Evolutionary conservation across 805 yeast species (phyloP).

Genomic region (Blastobotrys mokoenaii): DNA sequence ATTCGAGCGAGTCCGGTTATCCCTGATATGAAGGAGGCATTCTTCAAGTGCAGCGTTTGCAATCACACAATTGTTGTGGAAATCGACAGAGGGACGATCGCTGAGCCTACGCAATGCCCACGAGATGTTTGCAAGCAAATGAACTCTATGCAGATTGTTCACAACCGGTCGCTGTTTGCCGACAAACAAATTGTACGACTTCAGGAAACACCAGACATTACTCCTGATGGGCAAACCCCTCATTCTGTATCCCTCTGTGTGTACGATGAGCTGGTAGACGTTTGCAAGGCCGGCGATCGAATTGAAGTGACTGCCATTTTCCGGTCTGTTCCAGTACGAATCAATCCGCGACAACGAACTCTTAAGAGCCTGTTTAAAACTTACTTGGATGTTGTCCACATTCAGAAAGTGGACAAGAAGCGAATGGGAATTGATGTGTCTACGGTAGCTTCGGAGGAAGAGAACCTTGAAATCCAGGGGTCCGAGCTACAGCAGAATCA

Average conservation of each 20-base stretch:
- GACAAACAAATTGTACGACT: conserved; percentile 91
- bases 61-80: conserved; percentile 87
- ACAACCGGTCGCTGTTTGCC: conserved; percentile 86
- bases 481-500: conserved; percentile 51
- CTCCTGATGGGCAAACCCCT: conserved; percentile 98
- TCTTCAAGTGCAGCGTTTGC: conserved; percentile 91
- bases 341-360: conserved; percentile 76
- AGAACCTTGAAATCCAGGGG: conserved; percentile 18
- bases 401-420: conserved; percentile 74
- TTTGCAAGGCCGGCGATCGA: conserved; percentile 93
- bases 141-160: conserved; percentile 84
- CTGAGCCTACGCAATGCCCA: conserved; percentile 93
- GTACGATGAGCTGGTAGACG: conserved; percentile 91
- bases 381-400: conserved; percentile 87
- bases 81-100: conserved; percentile 88
- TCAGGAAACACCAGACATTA: conserved; percentile 93
- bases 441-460: conserved; percentile 34
- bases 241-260: conserved; percentile 91
- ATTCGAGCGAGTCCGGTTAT: conserved; percentile 82
- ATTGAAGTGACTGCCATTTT: conserved; percentile 93
- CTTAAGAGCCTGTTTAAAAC: conserved; percentile 83
- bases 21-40: conserved; percentile 97
- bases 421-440: conserved; percentile 75
- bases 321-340: conserved; percentile 84
- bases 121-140: conserved; percentile 72